phyloP scores from a whole-genome alignment of 176 grass and related monocot species.

The Ensete glaucum region DNA sequence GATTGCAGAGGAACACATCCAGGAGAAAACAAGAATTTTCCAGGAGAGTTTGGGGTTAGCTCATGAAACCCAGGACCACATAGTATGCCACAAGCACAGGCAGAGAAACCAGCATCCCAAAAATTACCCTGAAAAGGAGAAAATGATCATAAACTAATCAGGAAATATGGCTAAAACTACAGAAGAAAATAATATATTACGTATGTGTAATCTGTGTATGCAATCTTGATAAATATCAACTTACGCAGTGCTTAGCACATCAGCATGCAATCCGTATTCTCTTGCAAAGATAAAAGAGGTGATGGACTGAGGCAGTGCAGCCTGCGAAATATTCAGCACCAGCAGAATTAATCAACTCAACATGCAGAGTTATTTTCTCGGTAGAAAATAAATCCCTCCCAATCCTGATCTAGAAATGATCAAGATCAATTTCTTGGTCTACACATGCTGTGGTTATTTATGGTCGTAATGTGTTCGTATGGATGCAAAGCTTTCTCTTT shows the following conservation, averaged over 20 bases:
- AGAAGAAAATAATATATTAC: background rate
- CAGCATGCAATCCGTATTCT: slow-evolving; percentile 74
- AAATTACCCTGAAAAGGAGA: slow-evolving; percentile 8
- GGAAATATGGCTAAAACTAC: background rate
- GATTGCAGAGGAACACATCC: background rate
- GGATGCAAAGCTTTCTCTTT: too few species aligned
- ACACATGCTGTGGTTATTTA: too few species aligned
- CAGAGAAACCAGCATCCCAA: slow-evolving; percentile 18
- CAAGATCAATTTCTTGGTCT: too few species aligned
- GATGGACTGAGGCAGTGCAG: slow-evolving; percentile 69
- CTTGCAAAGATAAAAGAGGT: slow-evolving; percentile 71
- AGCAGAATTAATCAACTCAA: too few species aligned
- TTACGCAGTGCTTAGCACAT: slow-evolving; percentile 85
- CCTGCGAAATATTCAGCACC: slow-evolving; percentile 29
- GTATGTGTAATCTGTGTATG: background rate
- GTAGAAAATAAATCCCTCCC: too few species aligned
- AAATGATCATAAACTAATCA: background rate
- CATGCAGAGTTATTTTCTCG: too few species aligned
- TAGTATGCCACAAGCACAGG: slow-evolving; percentile 3
- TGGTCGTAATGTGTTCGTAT: too few species aligned
- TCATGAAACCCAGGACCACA: slow-evolving; percentile 1
- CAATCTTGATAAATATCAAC: background rate
- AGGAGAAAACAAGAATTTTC: background rate
- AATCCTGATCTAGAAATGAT: too few species aligned
- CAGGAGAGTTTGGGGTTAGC: background rate